Base-by-base conservation (phyloP, 306 rosid genomes). In the Cucurbita moschata region DNA sequence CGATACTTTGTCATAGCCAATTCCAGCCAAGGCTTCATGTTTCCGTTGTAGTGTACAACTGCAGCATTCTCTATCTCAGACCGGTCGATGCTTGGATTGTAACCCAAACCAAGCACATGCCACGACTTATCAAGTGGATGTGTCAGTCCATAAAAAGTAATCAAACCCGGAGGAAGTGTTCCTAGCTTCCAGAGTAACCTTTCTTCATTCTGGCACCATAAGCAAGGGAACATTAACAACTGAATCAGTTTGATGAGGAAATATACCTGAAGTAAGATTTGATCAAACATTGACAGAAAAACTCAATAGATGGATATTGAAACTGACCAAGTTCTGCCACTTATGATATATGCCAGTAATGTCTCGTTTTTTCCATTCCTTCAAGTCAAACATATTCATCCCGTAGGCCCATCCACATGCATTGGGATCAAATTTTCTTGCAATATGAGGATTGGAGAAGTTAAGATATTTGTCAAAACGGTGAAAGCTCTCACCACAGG, bases 331-430 rank as follows among this genome's bases (percentile, higher is more conserved):
- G 83, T 87, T 95, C 83, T 95, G 99, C 97, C 99, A 91, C 84
- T 82, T 95, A 86, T 95, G 99, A 89, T 95, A 91, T 80, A 95
- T 95, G 80, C 97, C 97, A 35, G 99, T 89, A 70, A 95, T 95
- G 79, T 95, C 99, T 81, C 81, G 84, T 84, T 79, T 85, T 79
- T 95, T 91, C 99, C 99, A 95, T 79, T 78, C 96, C 85, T 85
- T 86, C 68, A 95, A 86, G 88, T 95, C 97, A 78, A 95, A 95
- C 59, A 95, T 68, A 80, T 95, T 95, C 99, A 95, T 95, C 50
- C 99, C 99, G 5, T 95, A 95, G 6, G 99, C 99, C 99, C 97
- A 91, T 59, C 99, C 99, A 75, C 99, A 95, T 54, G 99, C 96
- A 80, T 88, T 89, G 38, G 99, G 99, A 79, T 89, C 91, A 77